Percentiles rank a stretch among this genome's conserved stretches.
phyloP scores from a whole-genome alignment of 2,329 filamentous ascomycete genomes.

The Penicillium sp. region DNA sequence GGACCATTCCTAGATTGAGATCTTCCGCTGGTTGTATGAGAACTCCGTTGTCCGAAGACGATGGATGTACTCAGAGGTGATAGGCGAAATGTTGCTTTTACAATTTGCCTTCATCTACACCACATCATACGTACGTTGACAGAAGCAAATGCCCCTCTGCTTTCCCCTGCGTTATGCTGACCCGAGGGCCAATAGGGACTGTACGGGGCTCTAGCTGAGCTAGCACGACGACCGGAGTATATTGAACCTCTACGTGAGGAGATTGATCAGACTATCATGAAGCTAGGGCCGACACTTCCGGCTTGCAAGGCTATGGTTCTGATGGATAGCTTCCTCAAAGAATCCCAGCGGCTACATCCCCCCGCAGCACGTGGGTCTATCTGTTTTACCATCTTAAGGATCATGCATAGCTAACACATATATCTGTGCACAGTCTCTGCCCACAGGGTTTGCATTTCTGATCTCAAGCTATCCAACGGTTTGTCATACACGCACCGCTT shows the following conservation, averaged over 20 bases:
- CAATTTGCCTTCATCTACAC: conserved; percentile 28
- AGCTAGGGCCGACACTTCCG: conserved; percentile 11
- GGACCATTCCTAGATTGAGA: conserved; percentile 15
- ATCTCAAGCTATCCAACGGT: conserved; percentile 22
- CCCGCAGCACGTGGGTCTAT: conserved; percentile 24
- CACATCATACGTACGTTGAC: conserved; percentile 19
- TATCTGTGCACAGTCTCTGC: conserved; percentile 19
- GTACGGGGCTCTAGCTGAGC: conserved; percentile 19
- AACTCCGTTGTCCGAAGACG: conserved; percentile 16
- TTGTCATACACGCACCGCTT: neutral
- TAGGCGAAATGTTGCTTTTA: conserved; percentile 24
- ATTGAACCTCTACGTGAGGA: conserved; percentile 20
- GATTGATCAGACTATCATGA: conserved; percentile 3
- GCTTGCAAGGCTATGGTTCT: conserved; percentile 21
- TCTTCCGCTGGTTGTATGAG: conserved; percentile 26
- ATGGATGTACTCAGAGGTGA: conserved; percentile 24
- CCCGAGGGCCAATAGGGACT: conserved; percentile 13
- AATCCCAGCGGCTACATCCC: conserved; percentile 24
- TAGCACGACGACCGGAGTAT: conserved; percentile 22
- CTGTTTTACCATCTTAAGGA: neutral
- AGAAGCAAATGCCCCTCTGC: neutral
- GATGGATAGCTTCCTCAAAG: conserved; percentile 25
- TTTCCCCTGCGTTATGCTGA: neutral
- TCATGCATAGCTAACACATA: conserved; percentile 3
- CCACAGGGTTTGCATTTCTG: conserved; percentile 20